These are phyloP conservation scores for Pseudoperonospora humuli DNA, from an alignment of 352 stramenopile species.

Conservation along the genomic window DNA sequence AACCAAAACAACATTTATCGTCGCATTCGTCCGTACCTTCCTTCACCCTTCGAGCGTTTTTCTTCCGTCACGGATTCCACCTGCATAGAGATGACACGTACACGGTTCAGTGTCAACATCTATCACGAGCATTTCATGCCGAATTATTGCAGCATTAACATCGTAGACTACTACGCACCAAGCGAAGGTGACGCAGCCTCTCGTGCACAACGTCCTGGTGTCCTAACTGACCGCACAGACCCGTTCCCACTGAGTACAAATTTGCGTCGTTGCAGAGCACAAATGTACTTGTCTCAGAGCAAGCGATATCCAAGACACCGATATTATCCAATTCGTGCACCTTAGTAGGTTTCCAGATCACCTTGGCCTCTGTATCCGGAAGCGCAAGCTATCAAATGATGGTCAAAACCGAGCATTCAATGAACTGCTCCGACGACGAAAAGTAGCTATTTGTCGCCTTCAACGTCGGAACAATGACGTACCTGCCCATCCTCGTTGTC, in stretches of 20 bases:
- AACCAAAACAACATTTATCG: no score
- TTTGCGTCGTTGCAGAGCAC: slow-evolving; percentile 64
- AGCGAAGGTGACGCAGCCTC: slow-evolving; percentile 67
- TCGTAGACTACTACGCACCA: slow-evolving; percentile 26
- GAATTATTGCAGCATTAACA: background rate
- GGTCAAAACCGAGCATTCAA: slow-evolving; percentile 2
- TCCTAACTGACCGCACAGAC: slow-evolving; percentile 48
- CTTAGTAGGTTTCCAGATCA: slow-evolving; percentile 49
- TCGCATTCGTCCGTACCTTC: slow-evolving; percentile 26
- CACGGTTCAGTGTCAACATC: no score
- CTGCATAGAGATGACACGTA: slow-evolving; percentile 31
- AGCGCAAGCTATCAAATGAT: slow-evolving; percentile 38
- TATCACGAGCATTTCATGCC: slow-evolving; percentile 2
- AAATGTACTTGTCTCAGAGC: slow-evolving; percentile 52
- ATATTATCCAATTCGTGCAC: slow-evolving; percentile 56
- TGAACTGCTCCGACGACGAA: background rate
- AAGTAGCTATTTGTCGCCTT: slow-evolving; percentile 8
- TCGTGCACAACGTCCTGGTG: slow-evolving; percentile 75
- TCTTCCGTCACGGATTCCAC: slow-evolving; percentile 62
- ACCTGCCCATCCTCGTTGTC: slow-evolving; percentile 81
- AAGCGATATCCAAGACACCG: slow-evolving; percentile 56
- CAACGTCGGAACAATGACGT: slow-evolving; percentile 10
- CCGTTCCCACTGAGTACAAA: slow-evolving; percentile 67
- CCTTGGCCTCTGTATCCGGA: slow-evolving; percentile 34
- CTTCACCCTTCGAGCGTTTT: slow-evolving; percentile 70